A percentile compares a stretch with the other conserved stretches of the same genome.
phyloP scores from a whole-genome alignment of 176 grass and related monocot genomes.

The Zoysia japonica region DNA sequence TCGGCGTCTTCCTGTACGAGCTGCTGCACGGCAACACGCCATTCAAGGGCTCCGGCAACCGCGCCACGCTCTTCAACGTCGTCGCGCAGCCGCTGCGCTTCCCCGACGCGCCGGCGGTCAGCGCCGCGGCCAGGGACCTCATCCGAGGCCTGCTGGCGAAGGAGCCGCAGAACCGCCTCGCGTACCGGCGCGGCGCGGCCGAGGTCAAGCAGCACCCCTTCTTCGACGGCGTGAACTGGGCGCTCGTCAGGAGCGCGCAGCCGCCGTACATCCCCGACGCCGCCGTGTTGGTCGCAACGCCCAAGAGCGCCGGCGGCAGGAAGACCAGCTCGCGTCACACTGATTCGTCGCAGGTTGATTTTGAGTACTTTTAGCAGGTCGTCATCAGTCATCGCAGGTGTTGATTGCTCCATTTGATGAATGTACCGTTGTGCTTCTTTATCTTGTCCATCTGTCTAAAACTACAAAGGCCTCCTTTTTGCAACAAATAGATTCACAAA shows the following conservation, averaged over 20 bases:
- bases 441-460: not conserved
- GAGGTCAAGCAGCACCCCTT: conserved; percentile 92
- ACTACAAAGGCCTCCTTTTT: no score
- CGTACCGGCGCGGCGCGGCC: conserved; percentile 64
- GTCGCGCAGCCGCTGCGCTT: conserved; percentile 85
- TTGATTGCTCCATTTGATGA: not conserved
- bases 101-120: conserved; percentile 60
- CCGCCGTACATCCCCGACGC: conserved; percentile 69
- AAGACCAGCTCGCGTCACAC: conserved; percentile 41
- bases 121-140: conserved; percentile 74
- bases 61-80: conserved; percentile 87
- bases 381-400: no score
- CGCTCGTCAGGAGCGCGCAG: conserved; percentile 70
- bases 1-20: conserved; percentile 90
- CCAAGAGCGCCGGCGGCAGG: conserved; percentile 23
- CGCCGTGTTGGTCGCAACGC: conserved; percentile 19
- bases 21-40: conserved; percentile 80
- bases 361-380: conserved; percentile 71
- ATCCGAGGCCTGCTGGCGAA: conserved; percentile 80
- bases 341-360: conserved; percentile 65
- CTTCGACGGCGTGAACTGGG: conserved; percentile 92
- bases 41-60: conserved; percentile 89
- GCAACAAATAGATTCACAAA: no score
- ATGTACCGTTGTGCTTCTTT: not conserved
- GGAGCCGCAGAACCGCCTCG: conserved; percentile 70